Base-by-base conservation (phyloP, 2,329 filamentous ascomycete genomes). In the Berkeleyomyces basicola region DNA sequence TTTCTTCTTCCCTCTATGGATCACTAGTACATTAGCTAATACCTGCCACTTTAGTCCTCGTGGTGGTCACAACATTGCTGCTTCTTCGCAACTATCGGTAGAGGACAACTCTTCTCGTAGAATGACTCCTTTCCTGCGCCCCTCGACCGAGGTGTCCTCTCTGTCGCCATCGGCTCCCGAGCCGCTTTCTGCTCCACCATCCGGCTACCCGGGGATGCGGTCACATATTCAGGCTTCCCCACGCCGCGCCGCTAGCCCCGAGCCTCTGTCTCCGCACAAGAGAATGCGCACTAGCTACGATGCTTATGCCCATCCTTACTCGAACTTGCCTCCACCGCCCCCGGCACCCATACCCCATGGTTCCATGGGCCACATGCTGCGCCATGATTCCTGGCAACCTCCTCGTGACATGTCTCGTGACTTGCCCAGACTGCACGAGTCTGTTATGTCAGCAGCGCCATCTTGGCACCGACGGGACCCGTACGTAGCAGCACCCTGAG, bases 51-150 rank as follows among this genome's bases (percentile, higher is more conserved):
- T 23, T 65, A 83, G 80, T 63, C 81, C 81, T 16, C 76, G 81
- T 67, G 81, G 81, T 51, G 80, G 80, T 7, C 79, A 82, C 67
- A 82, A 80, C 66, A 77, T 77, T 2, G 82, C 80, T 3, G 80
- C 81, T 1, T 76, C 78, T 2, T 75, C 79, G 23, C 76, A 79
- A 3, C 74, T 78, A 2, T 74, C 77, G 40, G 10, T 49, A 4
- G 49, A 55, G n/a, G 60, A 61, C 23, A 23, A 23, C 46, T n/a
- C 49, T 36, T 37, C 42, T 37, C 58, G 58, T 42, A n/a, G 31
- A 46, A 4, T 31, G 9, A 7, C 33, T n/a, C 51, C 31, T n/a
- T 61, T 44, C 23, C 42, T 53, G 7, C 60, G 60, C 23, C 51
- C 60, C 3, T 55, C 51, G 9, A 57, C 47, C 42, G 60, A 61